Conservation (phyloP, 768 basidiomycete species). For the Leccinellum albellum region DNA sequence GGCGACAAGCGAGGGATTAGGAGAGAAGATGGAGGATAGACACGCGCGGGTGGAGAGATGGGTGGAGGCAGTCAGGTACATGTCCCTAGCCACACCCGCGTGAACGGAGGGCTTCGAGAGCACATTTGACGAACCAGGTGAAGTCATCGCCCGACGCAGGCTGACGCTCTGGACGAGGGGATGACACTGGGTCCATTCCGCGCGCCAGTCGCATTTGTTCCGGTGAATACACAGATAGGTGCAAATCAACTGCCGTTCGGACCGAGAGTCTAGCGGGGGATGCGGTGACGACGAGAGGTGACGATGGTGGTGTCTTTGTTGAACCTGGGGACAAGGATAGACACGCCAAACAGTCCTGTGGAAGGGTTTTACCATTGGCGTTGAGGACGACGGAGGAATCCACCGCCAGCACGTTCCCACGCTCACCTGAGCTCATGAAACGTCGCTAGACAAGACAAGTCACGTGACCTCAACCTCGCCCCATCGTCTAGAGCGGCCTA, state of each 20-base stretch:
- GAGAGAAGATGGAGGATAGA: constrained; percentile 74
- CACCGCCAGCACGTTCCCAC: too few relatives aligned
- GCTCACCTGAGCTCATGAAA: too few relatives aligned
- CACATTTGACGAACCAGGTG: constrained; percentile 58
- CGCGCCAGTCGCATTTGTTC: constrained; percentile 48
- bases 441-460: too few relatives aligned
- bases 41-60: constrained; percentile 88
- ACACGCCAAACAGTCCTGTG: too few relatives aligned
- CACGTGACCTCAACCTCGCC: too few relatives aligned
- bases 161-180: constrained; percentile 36
- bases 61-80: constrained; percentile 67
- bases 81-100: constrained; percentile 47
- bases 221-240: constrained; percentile 62
- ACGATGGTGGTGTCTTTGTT: too few relatives aligned
- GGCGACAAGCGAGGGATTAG: too few relatives aligned
- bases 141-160: constrained; percentile 46
- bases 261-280: neutral
- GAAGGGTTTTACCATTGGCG: too few relatives aligned
- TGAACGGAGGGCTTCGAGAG: constrained; percentile 20
- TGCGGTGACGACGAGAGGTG: too few relatives aligned
- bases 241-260: constrained; percentile 63
- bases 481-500: too few relatives aligned
- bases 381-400: too few relatives aligned
- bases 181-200: constrained; percentile 59
- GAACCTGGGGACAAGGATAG: too few relatives aligned